Conservation (phyloP, 805 yeast species). For the Metschnikowia hibisci region DNA sequence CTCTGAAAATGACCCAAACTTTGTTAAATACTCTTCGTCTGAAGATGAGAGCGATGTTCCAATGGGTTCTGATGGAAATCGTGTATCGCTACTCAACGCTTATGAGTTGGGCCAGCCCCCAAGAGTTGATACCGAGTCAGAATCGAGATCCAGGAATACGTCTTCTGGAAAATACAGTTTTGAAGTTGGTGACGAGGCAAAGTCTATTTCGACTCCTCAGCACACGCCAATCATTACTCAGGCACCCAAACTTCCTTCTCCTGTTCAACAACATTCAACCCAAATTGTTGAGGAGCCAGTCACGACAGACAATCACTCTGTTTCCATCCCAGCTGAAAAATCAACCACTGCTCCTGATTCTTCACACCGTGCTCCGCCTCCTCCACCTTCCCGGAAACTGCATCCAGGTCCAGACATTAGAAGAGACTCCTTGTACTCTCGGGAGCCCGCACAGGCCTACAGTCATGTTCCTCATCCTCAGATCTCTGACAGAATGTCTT, state of each 20-base stretch:
- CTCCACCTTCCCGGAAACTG: constrained; percentile 56
- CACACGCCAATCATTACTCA: constrained; percentile 11
- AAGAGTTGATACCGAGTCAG: constrained; percentile 15
- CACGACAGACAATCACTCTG: background rate
- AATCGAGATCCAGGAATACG: constrained; percentile 14
- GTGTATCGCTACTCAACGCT: constrained; percentile 31
- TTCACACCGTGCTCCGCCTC: constrained; percentile 39
- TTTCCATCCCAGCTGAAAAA: background rate
- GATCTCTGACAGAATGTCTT: constrained; percentile 15
- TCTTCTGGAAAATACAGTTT: constrained; percentile 32
- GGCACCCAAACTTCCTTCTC: constrained; percentile 2
- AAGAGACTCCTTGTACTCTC: constrained; percentile 24
- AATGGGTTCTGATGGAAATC: constrained; percentile 19
- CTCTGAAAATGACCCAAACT: constrained; percentile 28
- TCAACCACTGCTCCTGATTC: background rate
- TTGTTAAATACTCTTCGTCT: constrained; percentile 31
- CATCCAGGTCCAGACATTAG: constrained; percentile 8
- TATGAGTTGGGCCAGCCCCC: constrained; percentile 29
- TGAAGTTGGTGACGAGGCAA: constrained; percentile 39
- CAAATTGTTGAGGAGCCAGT: background rate
- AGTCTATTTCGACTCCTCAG: constrained; percentile 28
- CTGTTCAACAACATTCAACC: background rate
- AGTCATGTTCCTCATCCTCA: constrained; percentile 14
- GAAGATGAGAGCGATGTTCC: constrained; percentile 31
- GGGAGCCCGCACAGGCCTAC: background rate